These are phyloP conservation scores for Skeletonema tropicum DNA, from an alignment of 108 stramenopile species.

Conservation along the genomic window DNA sequence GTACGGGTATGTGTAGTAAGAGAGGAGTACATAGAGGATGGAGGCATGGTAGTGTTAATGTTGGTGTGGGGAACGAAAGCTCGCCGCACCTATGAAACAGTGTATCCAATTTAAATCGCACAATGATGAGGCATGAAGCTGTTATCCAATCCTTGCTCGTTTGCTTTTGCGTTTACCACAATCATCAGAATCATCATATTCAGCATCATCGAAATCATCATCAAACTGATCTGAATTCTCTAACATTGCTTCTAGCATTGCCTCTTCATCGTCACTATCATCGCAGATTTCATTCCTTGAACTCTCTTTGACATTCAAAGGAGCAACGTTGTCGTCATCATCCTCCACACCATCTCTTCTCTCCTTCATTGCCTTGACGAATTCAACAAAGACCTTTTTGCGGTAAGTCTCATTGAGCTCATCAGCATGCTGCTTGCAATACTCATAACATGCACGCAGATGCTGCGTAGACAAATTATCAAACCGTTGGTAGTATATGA, in stretches of 20 bases:
- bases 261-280: constrained; percentile 61
- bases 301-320: neutral
- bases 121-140: neutral
- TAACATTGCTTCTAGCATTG: constrained; percentile 75
- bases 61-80: too few relatives aligned
- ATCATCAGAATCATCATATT: constrained; percentile 26
- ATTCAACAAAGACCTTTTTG: constrained; percentile 76
- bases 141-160: neutral
- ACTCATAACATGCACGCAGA: constrained; percentile 67
- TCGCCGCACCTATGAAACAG: too few relatives aligned
- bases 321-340: neutral
- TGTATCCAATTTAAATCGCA: too few relatives aligned
- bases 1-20: too few relatives aligned
- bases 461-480: constrained; percentile 36
- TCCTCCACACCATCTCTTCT: constrained; percentile 8
- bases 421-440: constrained; percentile 59
- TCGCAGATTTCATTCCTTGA: constrained; percentile 15
- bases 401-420: constrained; percentile 64
- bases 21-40: too few relatives aligned
- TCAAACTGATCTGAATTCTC: constrained; percentile 62
- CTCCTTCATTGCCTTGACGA: constrained; percentile 80
- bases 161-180: constrained; percentile 1
- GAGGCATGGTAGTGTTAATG: too few relatives aligned
- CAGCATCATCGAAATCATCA: constrained; percentile 62
- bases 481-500: constrained; percentile 82